Percentiles rank a stretch among this genome's conserved stretches.
phyloP scores from a whole-genome alignment of 1,284 basidiomycete genomes.

The Amylostereum areolatum region DNA sequence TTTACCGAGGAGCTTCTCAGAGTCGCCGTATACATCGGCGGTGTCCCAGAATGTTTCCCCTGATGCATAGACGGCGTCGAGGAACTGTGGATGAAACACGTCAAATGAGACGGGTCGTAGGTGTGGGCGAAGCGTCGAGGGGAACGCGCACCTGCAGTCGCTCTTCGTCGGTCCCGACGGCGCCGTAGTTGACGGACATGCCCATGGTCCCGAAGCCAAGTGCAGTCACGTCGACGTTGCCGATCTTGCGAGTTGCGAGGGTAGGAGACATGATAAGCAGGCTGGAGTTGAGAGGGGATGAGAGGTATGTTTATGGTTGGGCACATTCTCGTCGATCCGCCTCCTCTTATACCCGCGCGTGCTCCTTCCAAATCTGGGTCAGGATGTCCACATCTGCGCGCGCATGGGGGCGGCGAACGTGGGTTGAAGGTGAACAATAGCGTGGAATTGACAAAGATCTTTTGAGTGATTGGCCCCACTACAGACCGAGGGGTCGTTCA shows the following conservation, averaged over 20 bases:
- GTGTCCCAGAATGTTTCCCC: slow-evolving; percentile 40
- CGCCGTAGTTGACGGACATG: slow-evolving; percentile 30
- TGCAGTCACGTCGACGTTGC: slow-evolving; percentile 21
- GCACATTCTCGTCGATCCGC: too few species aligned
- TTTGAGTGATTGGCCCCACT: too few species aligned
- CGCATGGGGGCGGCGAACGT: too few species aligned
- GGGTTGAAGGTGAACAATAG: too few species aligned
- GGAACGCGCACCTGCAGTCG: slow-evolving; percentile 29
- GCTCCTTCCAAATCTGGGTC: too few species aligned
- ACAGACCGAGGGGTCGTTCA: too few species aligned
- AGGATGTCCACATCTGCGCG: too few species aligned
- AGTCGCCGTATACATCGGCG: slow-evolving; percentile 36
- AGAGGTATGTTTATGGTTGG: too few species aligned
- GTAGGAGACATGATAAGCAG: slow-evolving; percentile 1
- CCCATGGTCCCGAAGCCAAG: slow-evolving; percentile 35
- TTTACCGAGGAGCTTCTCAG: slow-evolving; percentile 38
- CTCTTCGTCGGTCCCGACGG: slow-evolving; percentile 30
- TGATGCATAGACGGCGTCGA: slow-evolving; percentile 30
- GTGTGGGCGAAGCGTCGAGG: neutral
- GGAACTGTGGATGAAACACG: slow-evolving; percentile 5
- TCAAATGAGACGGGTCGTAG: neutral
- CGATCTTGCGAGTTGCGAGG: slow-evolving; percentile 22
- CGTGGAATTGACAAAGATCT: too few species aligned
- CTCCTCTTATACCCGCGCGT: too few species aligned
- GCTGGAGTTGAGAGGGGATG: neutral